Percentiles rank a stretch among this genome's conserved stretches.
phyloP scores from a whole-genome alignment of 176 grass and related monocot species.

The Pharus latifolius region DNA sequence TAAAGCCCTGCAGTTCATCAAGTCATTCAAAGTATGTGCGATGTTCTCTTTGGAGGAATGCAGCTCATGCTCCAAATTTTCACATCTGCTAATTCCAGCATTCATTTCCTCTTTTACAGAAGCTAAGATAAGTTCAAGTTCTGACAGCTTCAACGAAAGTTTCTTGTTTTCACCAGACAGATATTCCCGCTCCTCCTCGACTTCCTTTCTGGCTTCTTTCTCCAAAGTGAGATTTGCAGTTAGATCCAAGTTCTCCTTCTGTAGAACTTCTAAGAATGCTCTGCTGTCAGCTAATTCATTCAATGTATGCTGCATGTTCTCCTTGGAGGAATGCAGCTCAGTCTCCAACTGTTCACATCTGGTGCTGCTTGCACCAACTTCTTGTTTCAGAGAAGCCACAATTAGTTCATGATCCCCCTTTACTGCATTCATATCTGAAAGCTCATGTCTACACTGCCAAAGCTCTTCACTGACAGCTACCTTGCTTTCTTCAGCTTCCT shows the following conservation, averaged over 20 bases:
- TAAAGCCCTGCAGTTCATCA: constrained; percentile 33
- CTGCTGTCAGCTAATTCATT: constrained; percentile 41
- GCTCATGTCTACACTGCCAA: constrained; percentile 49
- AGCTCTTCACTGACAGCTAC: constrained; percentile 32
- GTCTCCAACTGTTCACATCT: constrained; percentile 47
- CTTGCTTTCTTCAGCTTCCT: constrained; percentile 52
- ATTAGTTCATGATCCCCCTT: constrained; percentile 51
- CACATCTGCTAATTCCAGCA: constrained; percentile 25
- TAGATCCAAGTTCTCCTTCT: constrained; percentile 53
- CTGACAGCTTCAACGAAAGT: constrained; percentile 31
- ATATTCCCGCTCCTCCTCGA: constrained; percentile 38
- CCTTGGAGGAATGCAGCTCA: constrained; percentile 35
- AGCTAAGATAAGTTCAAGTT: constrained; percentile 42
- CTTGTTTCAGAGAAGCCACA: constrained; percentile 27
- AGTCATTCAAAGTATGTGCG: constrained; percentile 29
- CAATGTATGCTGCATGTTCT: constrained; percentile 23
- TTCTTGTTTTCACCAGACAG: constrained; percentile 40
- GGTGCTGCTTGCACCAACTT: constrained; percentile 25
- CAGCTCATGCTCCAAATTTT: constrained; percentile 36
- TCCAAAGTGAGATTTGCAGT: constrained; percentile 31
- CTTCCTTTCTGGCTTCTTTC: constrained; percentile 39
- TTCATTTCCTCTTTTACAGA: constrained; percentile 38
- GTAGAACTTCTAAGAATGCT: constrained; percentile 40
- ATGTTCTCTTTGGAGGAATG: constrained; percentile 33
- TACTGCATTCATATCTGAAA: constrained; percentile 17